Conservation (phyloP, 345 rosid genomes). For the Lumnitzera littorea region DNA sequence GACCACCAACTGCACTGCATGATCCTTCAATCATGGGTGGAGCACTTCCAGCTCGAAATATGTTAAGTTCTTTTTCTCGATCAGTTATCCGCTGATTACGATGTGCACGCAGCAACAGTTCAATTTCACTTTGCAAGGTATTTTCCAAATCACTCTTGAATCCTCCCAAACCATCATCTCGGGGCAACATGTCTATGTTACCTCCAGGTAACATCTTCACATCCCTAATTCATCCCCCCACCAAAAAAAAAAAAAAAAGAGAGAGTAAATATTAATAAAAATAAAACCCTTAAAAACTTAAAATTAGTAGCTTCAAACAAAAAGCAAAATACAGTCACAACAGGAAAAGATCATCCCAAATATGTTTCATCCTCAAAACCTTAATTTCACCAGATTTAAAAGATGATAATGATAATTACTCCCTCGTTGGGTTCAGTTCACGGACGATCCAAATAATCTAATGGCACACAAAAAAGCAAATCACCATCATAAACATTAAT, state of each 20-base stretch:
- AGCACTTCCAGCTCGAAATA: slow-evolving; percentile 82
- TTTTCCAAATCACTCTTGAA: slow-evolving; percentile 50
- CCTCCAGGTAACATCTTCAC: slow-evolving; percentile 43
- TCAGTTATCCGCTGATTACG: slow-evolving; percentile 34
- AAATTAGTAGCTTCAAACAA: neutral
- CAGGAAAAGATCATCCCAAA: too few species aligned
- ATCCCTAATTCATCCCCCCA: slow-evolving; percentile 10
- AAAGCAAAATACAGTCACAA: neutral
- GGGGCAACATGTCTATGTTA: slow-evolving; percentile 45
- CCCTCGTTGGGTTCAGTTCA: too few species aligned
- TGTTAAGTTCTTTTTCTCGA: slow-evolving; percentile 30
- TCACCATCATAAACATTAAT: too few species aligned
- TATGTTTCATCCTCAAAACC: too few species aligned
- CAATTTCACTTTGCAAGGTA: slow-evolving; percentile 57
- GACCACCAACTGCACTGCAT: slow-evolving; percentile 58
- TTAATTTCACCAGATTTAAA: too few species aligned
- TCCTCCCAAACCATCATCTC: slow-evolving; percentile 35
- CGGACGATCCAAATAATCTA: too few species aligned
- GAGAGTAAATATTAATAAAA: neutral
- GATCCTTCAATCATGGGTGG: slow-evolving; percentile 96
- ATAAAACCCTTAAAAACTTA: neutral
- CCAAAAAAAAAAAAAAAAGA: neutral
- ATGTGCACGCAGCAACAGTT: slow-evolving; percentile 50
- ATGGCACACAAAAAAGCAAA: too few species aligned
- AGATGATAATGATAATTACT: too few species aligned